Conservation (phyloP, 2,329 filamentous ascomycete genomes). For the Colletotrichum phormii region DNA sequence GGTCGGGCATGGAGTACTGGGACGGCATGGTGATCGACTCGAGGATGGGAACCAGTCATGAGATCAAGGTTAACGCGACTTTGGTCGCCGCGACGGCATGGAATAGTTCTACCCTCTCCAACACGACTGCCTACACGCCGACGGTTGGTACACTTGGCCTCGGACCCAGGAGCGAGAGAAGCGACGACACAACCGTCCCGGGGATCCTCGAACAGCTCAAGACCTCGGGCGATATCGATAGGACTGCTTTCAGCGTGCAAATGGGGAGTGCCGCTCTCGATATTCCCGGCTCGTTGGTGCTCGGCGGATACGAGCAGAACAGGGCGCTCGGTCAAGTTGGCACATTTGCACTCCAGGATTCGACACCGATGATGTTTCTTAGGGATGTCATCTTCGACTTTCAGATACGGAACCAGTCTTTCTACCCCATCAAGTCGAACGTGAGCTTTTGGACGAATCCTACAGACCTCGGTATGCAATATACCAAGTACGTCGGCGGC, state of each 20-base stretch:
- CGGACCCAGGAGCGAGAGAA: neutral
- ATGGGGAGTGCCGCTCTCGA: conserved; percentile 45
- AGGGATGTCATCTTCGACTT: conserved; percentile 40
- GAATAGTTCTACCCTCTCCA: neutral
- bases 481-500: conserved; percentile 25
- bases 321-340: conserved; percentile 44
- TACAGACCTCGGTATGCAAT: neutral
- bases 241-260: conserved; percentile 46
- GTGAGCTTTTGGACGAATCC: conserved; percentile 28
- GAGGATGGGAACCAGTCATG: neutral
- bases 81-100: conserved; percentile 8
- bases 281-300: conserved; percentile 43
- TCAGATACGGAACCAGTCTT: conserved; percentile 36
- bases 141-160: conserved; percentile 9
- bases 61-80: neutral
- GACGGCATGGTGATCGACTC: neutral
- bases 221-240: conserved; percentile 36
- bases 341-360: conserved; percentile 37
- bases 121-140: neutral
- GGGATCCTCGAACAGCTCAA: conserved; percentile 37
- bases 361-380: conserved; percentile 33
- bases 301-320: conserved; percentile 50
- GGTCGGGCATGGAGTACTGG: neutral
- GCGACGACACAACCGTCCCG: neutral
- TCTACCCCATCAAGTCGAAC: conserved; percentile 23